Conservation (phyloP, 1,284 basidiomycete species). For the Sporisorium graminicola region DNA sequence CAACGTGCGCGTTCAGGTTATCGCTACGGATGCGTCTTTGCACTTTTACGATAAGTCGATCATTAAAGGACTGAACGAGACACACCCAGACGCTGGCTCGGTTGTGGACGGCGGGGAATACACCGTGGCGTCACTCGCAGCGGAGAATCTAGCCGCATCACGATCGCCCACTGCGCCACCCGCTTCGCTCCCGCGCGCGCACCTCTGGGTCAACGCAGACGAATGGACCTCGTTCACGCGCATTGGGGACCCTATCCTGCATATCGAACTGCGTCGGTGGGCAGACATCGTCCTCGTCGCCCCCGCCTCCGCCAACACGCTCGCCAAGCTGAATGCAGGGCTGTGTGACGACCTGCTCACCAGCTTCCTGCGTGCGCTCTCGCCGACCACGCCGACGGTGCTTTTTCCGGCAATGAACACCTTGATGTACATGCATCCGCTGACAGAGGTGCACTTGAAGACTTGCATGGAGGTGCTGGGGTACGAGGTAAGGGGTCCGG, state of each 20-base stretch:
- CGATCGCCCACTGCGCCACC: neutral
- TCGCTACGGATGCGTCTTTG: conserved; percentile 82
- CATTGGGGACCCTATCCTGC: conserved; percentile 91
- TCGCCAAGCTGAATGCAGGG: conserved; percentile 90
- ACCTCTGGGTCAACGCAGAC: conserved; percentile 89
- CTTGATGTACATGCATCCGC: conserved; percentile 93
- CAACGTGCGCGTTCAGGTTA: conserved; percentile 84
- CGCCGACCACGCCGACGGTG: conserved; percentile 83
- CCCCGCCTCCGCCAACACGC: conserved; percentile 93
- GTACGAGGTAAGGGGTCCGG: conserved; percentile 86
- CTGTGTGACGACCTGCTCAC: conserved; percentile 91
- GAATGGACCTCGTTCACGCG: conserved; percentile 83
- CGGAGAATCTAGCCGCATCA: conserved; percentile 45
- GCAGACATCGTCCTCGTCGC: conserved; percentile 93
- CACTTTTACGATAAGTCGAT: conserved; percentile 79
- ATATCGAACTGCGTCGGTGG: conserved; percentile 94
- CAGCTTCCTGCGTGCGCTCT: conserved; percentile 86
- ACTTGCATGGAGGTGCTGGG: conserved; percentile 79
- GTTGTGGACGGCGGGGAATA: neutral
- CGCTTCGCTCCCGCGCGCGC: conserved; percentile 63
- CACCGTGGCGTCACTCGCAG: conserved; percentile 37
- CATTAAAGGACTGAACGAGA: conserved; percentile 67
- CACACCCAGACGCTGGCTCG: neutral
- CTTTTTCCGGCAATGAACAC: conserved; percentile 99
- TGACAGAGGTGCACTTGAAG: conserved; percentile 84